Percentiles rank a stretch among this genome's conserved stretches.
Conservation (phyloP, 1,284 basidiomycete species). For the Ustilago nuda region DNA sequence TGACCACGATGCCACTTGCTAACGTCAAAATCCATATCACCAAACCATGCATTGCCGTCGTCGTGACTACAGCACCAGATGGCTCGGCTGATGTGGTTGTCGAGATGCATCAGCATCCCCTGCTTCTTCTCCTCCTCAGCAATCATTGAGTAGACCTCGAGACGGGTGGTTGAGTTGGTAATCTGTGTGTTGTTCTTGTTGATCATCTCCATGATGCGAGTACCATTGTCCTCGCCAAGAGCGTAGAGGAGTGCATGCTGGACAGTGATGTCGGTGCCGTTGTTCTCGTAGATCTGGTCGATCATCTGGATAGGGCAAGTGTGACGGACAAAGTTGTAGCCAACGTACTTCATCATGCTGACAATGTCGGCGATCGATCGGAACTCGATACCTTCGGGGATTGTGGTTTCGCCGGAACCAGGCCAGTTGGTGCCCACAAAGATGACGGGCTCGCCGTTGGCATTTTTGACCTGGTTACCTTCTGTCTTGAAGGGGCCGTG, state of each 20-base stretch:
- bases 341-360: slow-evolving; percentile 36
- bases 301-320: slow-evolving; percentile 50
- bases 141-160: slow-evolving; percentile 33
- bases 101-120: slow-evolving; percentile 44
- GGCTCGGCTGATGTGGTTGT: slow-evolving; percentile 45
- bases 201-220: slow-evolving; percentile 38
- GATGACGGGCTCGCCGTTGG: slow-evolving; percentile 33
- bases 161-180: slow-evolving; percentile 32
- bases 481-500: slow-evolving; percentile 34
- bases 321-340: slow-evolving; percentile 50
- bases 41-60: slow-evolving; percentile 52
- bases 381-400: slow-evolving; percentile 45
- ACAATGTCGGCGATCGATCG: slow-evolving; percentile 34
- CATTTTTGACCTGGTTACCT: slow-evolving; percentile 42
- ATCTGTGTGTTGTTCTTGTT: slow-evolving; percentile 33
- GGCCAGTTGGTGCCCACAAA: slow-evolving; percentile 50
- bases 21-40: slow-evolving; percentile 33
- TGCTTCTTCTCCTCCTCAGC: slow-evolving; percentile 41
- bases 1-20: slow-evolving; percentile 43
- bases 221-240: slow-evolving; percentile 37
- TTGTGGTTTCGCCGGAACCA: slow-evolving; percentile 41
- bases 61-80: slow-evolving; percentile 47
- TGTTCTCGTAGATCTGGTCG: slow-evolving; percentile 51
- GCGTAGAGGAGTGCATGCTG: slow-evolving; percentile 25
- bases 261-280: slow-evolving; percentile 34